Percentiles rank a stretch among this genome's conserved stretches.
phyloP scores from a whole-genome alignment of 805 yeast genomes.

The Candida vaughaniae region DNA sequence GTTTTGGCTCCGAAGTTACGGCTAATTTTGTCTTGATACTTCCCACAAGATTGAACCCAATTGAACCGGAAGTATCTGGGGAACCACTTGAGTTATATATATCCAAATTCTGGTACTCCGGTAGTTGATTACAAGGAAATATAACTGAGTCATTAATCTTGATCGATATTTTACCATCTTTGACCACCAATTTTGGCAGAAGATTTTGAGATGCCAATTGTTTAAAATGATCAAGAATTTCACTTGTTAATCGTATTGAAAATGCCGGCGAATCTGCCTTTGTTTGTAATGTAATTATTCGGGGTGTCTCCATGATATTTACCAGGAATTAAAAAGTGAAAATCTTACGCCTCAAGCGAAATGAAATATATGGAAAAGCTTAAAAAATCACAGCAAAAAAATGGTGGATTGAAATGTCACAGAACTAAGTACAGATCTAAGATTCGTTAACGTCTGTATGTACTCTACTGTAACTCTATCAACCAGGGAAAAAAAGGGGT shows the following conservation, averaged over 20 bases:
- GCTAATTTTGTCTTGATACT: conserved; percentile 18
- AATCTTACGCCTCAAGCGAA: no score
- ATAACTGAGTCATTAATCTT: conserved; percentile 24
- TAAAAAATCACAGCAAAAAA: no score
- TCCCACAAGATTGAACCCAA: conserved; percentile 24
- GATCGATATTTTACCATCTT: conserved; percentile 33
- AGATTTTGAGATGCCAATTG: conserved; percentile 14
- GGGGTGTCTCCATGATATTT: conserved; percentile 5
- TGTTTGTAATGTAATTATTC: neutral
- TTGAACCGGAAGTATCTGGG: neutral
- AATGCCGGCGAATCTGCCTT: conserved; percentile 1
- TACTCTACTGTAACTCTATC: no score
- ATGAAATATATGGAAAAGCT: no score
- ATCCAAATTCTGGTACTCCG: conserved; percentile 37
- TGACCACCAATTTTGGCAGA: conserved; percentile 34
- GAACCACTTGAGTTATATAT: conserved; percentile 20
- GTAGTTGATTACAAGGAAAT: conserved; percentile 33
- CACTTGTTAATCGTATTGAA: conserved; percentile 24
- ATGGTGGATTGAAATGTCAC: no score
- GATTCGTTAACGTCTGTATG: no score
- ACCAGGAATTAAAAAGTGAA: no score
- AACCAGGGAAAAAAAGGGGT: no score
- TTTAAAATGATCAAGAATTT: conserved; percentile 25
- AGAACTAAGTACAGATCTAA: no score
- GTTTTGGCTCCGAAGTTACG: no score